Conservation (phyloP, 139 green algal species). For the Chlamydomonas incerta region DNA sequence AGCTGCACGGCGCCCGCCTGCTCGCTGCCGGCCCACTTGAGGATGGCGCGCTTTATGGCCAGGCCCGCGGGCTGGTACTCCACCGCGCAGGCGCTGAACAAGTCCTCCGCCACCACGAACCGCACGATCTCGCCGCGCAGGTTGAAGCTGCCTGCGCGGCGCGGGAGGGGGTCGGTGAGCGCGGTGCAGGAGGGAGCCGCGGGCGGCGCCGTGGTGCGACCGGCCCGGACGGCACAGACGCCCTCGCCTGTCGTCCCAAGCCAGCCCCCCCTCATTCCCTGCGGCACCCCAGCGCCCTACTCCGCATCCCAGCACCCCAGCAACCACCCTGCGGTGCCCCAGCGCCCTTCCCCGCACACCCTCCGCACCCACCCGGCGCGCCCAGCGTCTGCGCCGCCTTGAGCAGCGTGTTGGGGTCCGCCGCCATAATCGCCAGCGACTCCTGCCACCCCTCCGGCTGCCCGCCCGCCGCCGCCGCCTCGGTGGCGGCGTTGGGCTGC, state of each 20-base stretch:
- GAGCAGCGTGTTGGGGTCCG: conserved; percentile 34
- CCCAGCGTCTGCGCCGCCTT: conserved; percentile 48
- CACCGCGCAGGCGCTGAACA: conserved; percentile 63
- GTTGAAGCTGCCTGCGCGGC: conserved; percentile 43
- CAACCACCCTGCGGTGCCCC: neutral
- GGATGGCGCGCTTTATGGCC: conserved; percentile 65
- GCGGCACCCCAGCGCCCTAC: too few relatives aligned
- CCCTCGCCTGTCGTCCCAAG: too few relatives aligned
- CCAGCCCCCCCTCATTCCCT: too few relatives aligned
- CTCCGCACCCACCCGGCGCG: conserved; percentile 31
- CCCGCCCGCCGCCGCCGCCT: neutral
- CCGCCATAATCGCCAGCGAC: conserved; percentile 37
- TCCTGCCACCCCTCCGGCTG: neutral
- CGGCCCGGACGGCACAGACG: too few relatives aligned
- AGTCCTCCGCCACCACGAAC: conserved; percentile 72
- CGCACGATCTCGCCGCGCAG: conserved; percentile 66
- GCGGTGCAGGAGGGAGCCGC: too few relatives aligned
- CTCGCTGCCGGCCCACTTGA: conserved; percentile 67
- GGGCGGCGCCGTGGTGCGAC: too few relatives aligned
- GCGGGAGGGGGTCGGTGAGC: neutral
- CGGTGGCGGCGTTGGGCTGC: neutral
- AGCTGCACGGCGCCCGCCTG: conserved; percentile 75
- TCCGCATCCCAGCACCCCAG: too few relatives aligned
- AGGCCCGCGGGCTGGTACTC: conserved; percentile 61
- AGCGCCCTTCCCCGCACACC: neutral